Percentiles rank a stretch among this genome's conserved stretches.
Conservation (phyloP, 148 eudicot genomes). For the Diospyros lotus region DNA sequence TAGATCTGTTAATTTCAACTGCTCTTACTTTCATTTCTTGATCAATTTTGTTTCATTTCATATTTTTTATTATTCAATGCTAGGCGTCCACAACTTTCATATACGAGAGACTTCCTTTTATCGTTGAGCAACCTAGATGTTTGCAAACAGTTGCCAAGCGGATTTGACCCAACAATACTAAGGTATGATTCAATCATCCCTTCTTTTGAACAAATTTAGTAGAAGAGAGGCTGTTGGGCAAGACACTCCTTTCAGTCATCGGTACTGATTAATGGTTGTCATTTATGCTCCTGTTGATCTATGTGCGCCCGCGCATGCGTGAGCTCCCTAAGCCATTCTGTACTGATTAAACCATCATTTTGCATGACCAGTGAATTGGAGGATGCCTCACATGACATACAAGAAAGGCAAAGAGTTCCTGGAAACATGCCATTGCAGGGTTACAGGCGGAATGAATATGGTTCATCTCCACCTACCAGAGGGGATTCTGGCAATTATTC, state of each 20-base stretch:
- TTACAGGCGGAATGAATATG: slow-evolving; percentile 57
- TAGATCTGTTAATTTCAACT: neutral
- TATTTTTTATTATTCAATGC: slow-evolving; percentile 9
- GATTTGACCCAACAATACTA: slow-evolving; percentile 57
- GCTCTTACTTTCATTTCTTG: neutral
- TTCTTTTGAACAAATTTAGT: neutral
- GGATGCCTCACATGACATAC: slow-evolving; percentile 33
- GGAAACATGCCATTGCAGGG: slow-evolving; percentile 52
- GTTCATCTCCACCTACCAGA: slow-evolving; percentile 68
- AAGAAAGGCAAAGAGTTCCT: slow-evolving; percentile 43
- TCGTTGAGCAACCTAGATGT: slow-evolving; percentile 64
- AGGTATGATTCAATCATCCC: slow-evolving; percentile 40
- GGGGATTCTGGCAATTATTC: slow-evolving; percentile 56
- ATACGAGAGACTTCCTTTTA: slow-evolving; percentile 71
- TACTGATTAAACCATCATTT: neutral
- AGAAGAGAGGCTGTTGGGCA: neutral
- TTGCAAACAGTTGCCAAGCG: slow-evolving; percentile 74
- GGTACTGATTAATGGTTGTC: neutral
- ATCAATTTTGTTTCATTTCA: neutral
- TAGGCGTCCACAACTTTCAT: slow-evolving; percentile 58
- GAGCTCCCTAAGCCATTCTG: neutral
- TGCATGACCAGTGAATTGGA: slow-evolving; percentile 53
- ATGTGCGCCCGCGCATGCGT: no score
- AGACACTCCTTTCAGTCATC: neutral
- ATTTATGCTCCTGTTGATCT: neutral